phyloP scores from a whole-genome alignment of 768 basidiomycete genomes.

The Auricularia sp. region DNA sequence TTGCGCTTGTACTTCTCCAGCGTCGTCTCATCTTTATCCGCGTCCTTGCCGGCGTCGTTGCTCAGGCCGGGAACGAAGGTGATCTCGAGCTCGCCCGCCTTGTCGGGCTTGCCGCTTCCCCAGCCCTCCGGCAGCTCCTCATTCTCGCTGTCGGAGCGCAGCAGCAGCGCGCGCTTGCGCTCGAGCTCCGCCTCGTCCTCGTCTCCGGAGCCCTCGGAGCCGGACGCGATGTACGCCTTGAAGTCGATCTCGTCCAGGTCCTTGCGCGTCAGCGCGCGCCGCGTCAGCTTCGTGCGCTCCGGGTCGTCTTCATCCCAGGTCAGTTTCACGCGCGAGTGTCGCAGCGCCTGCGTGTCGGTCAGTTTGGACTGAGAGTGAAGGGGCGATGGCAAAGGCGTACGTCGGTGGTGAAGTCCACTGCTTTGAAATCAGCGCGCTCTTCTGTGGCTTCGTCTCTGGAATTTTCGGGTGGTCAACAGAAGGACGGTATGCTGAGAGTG shows the following conservation, averaged over 20 bases:
- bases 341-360: slow-evolving; percentile 56
- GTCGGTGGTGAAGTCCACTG: slow-evolving; percentile 86
- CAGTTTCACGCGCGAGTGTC: slow-evolving; percentile 94
- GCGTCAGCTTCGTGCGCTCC: slow-evolving; percentile 69
- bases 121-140: slow-evolving; percentile 74
- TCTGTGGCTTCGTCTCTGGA: slow-evolving; percentile 76
- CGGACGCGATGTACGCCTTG: slow-evolving; percentile 63
- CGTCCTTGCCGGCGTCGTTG: slow-evolving; percentile 23
- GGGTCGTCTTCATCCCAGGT: slow-evolving; percentile 99
- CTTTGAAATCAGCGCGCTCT: slow-evolving; percentile 47
- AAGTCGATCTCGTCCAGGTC: slow-evolving; percentile 92
- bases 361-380: neutral
- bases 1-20: slow-evolving; percentile 84
- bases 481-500: neutral
- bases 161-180: slow-evolving; percentile 64
- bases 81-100: slow-evolving; percentile 82
- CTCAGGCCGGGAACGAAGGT: slow-evolving; percentile 85
- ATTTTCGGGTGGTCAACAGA: neutral
- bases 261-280: slow-evolving; percentile 65
- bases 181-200: slow-evolving; percentile 52
- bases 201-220: slow-evolving; percentile 37
- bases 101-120: slow-evolving; percentile 40
- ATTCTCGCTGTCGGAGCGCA: slow-evolving; percentile 27
- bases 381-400: slow-evolving; percentile 28
- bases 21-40: slow-evolving; percentile 67